Evolutionary conservation across 2,329 filamentous ascomycete species (phyloP).

Genomic region (Pyricularia sp.): DNA sequence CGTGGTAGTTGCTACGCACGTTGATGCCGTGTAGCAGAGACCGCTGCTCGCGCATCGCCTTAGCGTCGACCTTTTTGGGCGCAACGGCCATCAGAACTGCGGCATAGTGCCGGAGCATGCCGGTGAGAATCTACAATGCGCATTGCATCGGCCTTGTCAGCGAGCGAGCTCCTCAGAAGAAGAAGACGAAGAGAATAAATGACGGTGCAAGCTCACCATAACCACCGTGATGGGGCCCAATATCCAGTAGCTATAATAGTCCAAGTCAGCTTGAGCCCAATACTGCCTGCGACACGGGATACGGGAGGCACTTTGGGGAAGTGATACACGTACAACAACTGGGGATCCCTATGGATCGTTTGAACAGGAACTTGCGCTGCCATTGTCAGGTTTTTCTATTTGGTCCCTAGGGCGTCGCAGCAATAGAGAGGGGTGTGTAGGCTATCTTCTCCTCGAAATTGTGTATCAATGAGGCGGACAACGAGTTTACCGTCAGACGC

Average conservation of each 20-base stretch:
- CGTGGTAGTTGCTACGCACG: conserved; percentile 69
- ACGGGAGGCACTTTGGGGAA: neutral
- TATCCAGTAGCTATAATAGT: conserved; percentile 77
- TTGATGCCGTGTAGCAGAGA: conserved; percentile 73
- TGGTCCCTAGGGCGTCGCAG: neutral
- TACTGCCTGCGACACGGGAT: neutral
- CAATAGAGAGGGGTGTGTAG: neutral
- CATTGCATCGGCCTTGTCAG: conserved; percentile 6
- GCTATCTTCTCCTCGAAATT: neutral
- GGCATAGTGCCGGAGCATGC: conserved; percentile 90
- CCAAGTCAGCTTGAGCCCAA: neutral
- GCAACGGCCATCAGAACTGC: conserved; percentile 76
- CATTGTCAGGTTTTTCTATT: conserved; percentile 38
- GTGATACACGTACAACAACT: conserved; percentile 64
- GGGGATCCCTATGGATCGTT: conserved; percentile 96
- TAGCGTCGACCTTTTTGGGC: conserved; percentile 69
- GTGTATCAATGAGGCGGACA: neutral
- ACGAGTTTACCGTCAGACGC: neutral
- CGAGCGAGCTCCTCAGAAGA: neutral
- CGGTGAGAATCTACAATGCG: conserved; percentile 61
- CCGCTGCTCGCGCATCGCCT: conserved; percentile 73
- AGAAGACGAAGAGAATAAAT: too few relatives aligned
- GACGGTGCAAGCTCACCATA: conserved; percentile 51
- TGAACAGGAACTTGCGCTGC: conserved; percentile 66
- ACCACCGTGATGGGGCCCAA: conserved; percentile 92